Percentiles rank a stretch among this genome's conserved stretches.
These are phyloP conservation scores for Aeschynomene evenia DNA, from an alignment of 306 rosid genomes.

Conservation along the genomic window DNA sequence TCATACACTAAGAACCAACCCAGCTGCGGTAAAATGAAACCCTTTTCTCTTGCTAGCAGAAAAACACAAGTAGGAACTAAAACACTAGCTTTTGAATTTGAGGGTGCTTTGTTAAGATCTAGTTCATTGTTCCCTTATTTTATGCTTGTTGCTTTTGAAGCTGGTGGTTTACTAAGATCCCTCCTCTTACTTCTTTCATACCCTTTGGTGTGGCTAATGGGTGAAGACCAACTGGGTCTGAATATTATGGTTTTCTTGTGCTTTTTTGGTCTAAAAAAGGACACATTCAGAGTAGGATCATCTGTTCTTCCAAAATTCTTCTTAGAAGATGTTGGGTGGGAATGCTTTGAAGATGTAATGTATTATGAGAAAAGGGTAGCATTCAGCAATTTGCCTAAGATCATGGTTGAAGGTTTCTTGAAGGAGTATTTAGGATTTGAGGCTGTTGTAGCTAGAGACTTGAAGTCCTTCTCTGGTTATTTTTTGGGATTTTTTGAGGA, in stretches of 20 bases:
- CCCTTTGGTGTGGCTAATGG: constrained; percentile 57
- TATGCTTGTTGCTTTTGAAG: constrained; percentile 79
- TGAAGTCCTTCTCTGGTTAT: constrained; percentile 49
- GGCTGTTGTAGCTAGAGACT: constrained; percentile 55
- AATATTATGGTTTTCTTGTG: constrained; percentile 58
- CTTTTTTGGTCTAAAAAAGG: constrained; percentile 54
- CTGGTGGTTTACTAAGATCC: constrained; percentile 56
- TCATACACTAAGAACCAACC: not conserved
- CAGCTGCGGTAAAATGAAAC: not conserved
- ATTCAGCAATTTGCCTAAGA: constrained; percentile 52
- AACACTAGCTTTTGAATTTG: constrained; percentile 49
- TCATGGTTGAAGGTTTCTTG: constrained; percentile 67
- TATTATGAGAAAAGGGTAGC: constrained; percentile 48
- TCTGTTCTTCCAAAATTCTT: constrained; percentile 70
- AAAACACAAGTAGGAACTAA: constrained; percentile 21
- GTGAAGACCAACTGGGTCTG: constrained; percentile 50
- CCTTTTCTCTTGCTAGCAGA: not conserved
- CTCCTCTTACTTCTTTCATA: constrained; percentile 49
- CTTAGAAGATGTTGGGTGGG: constrained; percentile 56
- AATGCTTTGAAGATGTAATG: constrained; percentile 56
- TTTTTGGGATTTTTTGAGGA: constrained; percentile 59
- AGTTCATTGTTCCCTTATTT: constrained; percentile 67
- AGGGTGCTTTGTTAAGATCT: constrained; percentile 48
- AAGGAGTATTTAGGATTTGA: constrained; percentile 60
- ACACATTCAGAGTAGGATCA: constrained; percentile 46